A percentile compares a stretch with the other conserved stretches of the same genome.
Conservation (phyloP, 2,329 filamentous ascomycete species). For the Teratosphaeria viscida region DNA sequence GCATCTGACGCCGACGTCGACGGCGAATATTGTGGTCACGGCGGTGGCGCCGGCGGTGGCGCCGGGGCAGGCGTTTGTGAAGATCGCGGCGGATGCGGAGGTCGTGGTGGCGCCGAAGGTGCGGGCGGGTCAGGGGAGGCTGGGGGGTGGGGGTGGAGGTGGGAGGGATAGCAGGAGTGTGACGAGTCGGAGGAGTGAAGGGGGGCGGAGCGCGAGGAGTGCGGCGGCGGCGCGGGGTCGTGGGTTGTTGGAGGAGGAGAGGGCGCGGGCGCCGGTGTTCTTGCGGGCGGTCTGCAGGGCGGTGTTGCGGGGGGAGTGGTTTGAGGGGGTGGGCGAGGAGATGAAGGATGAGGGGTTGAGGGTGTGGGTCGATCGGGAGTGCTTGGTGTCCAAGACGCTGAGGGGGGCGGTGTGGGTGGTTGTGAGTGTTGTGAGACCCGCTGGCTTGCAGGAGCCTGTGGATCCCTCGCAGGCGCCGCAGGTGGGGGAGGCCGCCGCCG, state of each 20-base stretch:
- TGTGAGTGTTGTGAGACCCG: constrained; percentile 79
- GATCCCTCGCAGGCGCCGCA: constrained; percentile 61
- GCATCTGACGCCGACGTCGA: constrained; percentile 89
- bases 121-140: constrained; percentile 47
- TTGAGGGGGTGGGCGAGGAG: constrained; percentile 46
- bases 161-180: constrained; percentile 72
- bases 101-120: constrained; percentile 95
- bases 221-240: constrained; percentile 48
- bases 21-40: constrained; percentile 78
- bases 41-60: constrained; percentile 68
- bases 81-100: constrained; percentile 87
- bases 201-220: constrained; percentile 61
- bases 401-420: constrained; percentile 66
- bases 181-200: constrained; percentile 62
- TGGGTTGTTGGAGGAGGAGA: constrained; percentile 50
- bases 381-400: constrained; percentile 60
- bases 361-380: constrained; percentile 76
- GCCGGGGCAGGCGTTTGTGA: constrained; percentile 66
- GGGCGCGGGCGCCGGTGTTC: constrained; percentile 56
- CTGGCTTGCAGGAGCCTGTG: constrained; percentile 59
- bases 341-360: constrained; percentile 51
- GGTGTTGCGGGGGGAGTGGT: constrained; percentile 58
- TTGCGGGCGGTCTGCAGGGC: constrained; percentile 67
- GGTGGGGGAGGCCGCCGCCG: constrained; percentile 44
- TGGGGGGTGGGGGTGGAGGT: constrained; percentile 30